Evolutionary conservation across 2,329 filamentous ascomycete genomes (phyloP).

Genomic region (Claviceps cyperi): DNA sequence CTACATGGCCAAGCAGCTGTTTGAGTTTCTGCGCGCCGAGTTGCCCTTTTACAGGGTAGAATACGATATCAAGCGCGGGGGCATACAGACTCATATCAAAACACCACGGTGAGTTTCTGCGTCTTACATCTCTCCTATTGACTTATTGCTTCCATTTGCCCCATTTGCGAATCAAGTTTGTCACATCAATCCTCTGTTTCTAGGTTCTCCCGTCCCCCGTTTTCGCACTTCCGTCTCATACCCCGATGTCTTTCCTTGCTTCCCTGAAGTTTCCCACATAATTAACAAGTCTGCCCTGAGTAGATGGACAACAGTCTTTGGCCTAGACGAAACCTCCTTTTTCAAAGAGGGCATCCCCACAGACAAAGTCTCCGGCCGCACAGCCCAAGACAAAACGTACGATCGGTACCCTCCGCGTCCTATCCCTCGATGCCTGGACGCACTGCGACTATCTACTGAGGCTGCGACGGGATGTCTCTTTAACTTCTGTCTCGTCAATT

Average conservation of each 20-base stretch:
- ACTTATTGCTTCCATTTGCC: no score
- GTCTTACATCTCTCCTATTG: not conserved
- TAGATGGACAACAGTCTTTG: conserved; percentile 41
- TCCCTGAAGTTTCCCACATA: no score
- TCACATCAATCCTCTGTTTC: no score
- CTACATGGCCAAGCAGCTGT: conserved; percentile 41
- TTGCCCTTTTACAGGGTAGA: conserved; percentile 64
- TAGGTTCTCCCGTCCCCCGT: not conserved
- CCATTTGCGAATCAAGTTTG: no score
- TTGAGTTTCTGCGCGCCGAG: conserved; percentile 55
- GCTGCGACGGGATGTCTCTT: conserved; percentile 50
- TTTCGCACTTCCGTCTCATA: not conserved
- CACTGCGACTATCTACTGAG: conserved; percentile 48
- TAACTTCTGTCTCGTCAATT: conserved; percentile 73
- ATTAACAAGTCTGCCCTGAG: not conserved
- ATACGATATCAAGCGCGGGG: conserved; percentile 56
- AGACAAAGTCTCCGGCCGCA: conserved; percentile 26
- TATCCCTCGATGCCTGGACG: conserved; percentile 54
- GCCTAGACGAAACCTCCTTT: conserved; percentile 44
- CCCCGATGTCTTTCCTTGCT: not conserved
- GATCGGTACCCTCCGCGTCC: conserved; percentile 47
- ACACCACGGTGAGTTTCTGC: conserved; percentile 29
- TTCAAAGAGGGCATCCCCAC: conserved; percentile 35
- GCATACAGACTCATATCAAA: conserved; percentile 44
- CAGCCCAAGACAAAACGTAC: conserved; percentile 38